phyloP scores from a whole-genome alignment of 1,284 basidiomycete genomes.

The Sporisorium reilianum region DNA sequence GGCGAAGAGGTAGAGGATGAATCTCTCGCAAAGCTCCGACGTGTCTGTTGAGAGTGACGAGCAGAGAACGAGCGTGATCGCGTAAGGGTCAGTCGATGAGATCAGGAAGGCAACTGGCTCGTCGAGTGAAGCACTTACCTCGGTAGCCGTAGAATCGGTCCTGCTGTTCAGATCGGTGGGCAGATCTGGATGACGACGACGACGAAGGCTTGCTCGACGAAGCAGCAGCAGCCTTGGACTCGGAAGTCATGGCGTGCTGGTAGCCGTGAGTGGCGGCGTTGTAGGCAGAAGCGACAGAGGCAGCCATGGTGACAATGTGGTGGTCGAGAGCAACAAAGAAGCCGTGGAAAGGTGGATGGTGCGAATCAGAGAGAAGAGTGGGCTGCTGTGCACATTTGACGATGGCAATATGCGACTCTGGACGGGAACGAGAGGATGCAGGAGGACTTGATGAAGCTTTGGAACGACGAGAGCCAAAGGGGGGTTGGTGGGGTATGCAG shows the following conservation, averaged over 20 bases:
- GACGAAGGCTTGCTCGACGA: constrained; percentile 31
- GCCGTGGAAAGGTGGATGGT: no score
- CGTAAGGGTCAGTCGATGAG: neutral
- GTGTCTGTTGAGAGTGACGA: constrained; percentile 29
- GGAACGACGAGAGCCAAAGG: neutral
- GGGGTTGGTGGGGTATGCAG: neutral
- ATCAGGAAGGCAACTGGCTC: neutral
- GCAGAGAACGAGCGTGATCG: neutral
- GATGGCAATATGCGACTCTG: neutral
- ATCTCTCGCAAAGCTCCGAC: constrained; percentile 61
- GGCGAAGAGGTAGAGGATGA: constrained; percentile 63
- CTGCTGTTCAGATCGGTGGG: constrained; percentile 29
- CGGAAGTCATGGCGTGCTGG: constrained; percentile 27
- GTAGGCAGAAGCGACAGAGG: constrained; percentile 38
- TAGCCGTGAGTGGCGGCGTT: constrained; percentile 32
- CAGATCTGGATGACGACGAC: constrained; percentile 35
- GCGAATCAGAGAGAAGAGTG: constrained; percentile 24
- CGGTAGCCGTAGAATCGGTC: constrained; percentile 65
- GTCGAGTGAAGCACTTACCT: constrained; percentile 24
- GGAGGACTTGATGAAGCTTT: neutral
- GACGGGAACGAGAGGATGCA: neutral
- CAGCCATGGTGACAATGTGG: constrained; percentile 32
- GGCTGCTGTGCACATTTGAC: constrained; percentile 14
- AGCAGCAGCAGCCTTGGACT: constrained; percentile 12
- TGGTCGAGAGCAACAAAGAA: no score